Percentiles rank a stretch among this genome's conserved stretches.
These are phyloP conservation scores for Chalciporus sp. DNA, from an alignment of 1,284 basidiomycete genomes.

Conservation along the genomic window DNA sequence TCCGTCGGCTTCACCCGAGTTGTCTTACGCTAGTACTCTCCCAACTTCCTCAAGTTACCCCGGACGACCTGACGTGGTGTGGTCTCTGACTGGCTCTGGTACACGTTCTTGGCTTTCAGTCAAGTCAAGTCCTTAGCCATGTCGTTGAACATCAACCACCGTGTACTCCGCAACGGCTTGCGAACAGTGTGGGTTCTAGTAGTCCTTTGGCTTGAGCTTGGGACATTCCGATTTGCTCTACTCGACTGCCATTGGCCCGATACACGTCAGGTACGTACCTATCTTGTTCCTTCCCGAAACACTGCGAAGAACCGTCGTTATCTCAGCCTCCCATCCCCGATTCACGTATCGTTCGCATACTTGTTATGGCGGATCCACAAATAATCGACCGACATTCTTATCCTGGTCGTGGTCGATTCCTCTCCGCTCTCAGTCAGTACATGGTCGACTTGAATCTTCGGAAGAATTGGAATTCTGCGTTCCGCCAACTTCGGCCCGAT, in stretches of 20 bases:
- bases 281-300: background rate
- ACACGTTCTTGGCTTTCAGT: background rate
- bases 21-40: no score
- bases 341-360: slow-evolving; percentile 53
- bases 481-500: slow-evolving; percentile 59
- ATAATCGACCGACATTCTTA: slow-evolving; percentile 57
- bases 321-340: slow-evolving; percentile 21
- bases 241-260: slow-evolving; percentile 31
- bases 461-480: slow-evolving; percentile 74
- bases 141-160: slow-evolving; percentile 3
- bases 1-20: slow-evolving; percentile 16
- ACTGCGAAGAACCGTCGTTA: background rate
- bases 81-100: background rate
- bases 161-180: slow-evolving; percentile 17
- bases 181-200: slow-evolving; percentile 28
- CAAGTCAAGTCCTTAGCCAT: slow-evolving; percentile 2
- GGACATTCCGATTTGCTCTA: slow-evolving; percentile 25
- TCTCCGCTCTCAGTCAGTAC: slow-evolving; percentile 49
- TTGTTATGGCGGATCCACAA: slow-evolving; percentile 81
- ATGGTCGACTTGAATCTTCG: slow-evolving; percentile 71
- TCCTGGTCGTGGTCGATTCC: slow-evolving; percentile 42
- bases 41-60: background rate
- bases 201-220: slow-evolving; percentile 35
- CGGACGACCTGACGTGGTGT: background rate
- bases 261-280: slow-evolving; percentile 17